Conservation (phyloP, 305 asterid species). For the Fraxinus ornus region DNA sequence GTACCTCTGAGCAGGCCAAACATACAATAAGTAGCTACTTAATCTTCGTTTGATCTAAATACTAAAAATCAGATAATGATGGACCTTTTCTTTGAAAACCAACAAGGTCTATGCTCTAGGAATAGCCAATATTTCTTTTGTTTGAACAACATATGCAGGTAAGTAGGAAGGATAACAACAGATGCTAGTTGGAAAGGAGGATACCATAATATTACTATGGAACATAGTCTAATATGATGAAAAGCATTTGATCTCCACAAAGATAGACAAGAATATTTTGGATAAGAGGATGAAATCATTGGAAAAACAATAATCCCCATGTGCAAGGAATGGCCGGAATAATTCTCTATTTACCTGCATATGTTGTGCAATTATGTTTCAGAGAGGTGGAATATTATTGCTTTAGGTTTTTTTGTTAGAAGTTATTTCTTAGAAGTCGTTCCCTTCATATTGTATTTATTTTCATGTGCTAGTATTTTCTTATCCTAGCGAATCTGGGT, state of each 20-base stretch:
- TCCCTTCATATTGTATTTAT: background rate
- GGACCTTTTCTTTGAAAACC: background rate
- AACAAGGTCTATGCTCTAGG: background rate
- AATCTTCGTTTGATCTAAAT: background rate
- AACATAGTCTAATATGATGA: background rate
- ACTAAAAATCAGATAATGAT: background rate
- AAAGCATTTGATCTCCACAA: background rate
- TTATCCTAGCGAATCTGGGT: background rate
- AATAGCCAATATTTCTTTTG: background rate
- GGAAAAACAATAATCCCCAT: background rate
- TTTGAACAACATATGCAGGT: background rate
- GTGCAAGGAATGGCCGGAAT: background rate
- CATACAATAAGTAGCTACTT: background rate
- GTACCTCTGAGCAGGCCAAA: background rate
- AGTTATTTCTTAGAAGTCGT: background rate
- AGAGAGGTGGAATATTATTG: background rate
- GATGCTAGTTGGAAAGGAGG: background rate
- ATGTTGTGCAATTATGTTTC: conserved; percentile 5
- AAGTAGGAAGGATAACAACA: background rate
- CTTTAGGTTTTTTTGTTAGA: background rate
- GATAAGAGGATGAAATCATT: background rate
- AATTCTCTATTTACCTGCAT: background rate
- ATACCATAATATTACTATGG: background rate
- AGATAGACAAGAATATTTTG: background rate
- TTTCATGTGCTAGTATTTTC: conserved; percentile 3